A percentile compares a stretch with the other conserved stretches of the same genome.
These are phyloP conservation scores for Trematosphaeria pertusa DNA, from an alignment of 2,329 filamentous ascomycete genomes.

Conservation along the genomic window DNA sequence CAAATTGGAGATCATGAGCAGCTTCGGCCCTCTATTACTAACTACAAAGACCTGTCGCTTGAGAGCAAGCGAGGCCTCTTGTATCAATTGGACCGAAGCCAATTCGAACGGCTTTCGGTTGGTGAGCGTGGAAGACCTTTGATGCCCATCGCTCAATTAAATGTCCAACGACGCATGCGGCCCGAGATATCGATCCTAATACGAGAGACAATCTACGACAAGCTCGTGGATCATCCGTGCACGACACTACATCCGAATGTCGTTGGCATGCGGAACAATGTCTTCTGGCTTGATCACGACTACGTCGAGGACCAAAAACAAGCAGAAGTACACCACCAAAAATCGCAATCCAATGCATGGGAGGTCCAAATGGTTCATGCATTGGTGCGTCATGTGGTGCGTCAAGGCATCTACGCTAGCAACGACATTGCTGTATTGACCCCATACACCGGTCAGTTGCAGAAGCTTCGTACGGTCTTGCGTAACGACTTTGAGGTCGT, in stretches of 20 bases:
- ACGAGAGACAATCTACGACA: slow-evolving; percentile 63
- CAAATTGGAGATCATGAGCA: slow-evolving; percentile 71
- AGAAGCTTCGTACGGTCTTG: slow-evolving; percentile 58
- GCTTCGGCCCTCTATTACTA: slow-evolving; percentile 65
- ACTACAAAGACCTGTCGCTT: slow-evolving; percentile 59
- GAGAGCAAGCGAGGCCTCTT: slow-evolving; percentile 56
- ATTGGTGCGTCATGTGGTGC: slow-evolving; percentile 69
- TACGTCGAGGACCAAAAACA: slow-evolving; percentile 50
- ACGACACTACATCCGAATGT: slow-evolving; percentile 56
- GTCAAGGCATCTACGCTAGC: slow-evolving; percentile 66
- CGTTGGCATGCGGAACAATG: slow-evolving; percentile 58
- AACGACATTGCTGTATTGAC: slow-evolving; percentile 75
- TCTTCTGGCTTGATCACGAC: slow-evolving; percentile 70
- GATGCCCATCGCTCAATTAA: slow-evolving; percentile 49
- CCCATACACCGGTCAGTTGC: slow-evolving; percentile 66
- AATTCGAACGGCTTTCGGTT: slow-evolving; percentile 67
- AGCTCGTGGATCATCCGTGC: slow-evolving; percentile 58
- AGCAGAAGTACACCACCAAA: slow-evolving; percentile 29
- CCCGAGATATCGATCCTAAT: slow-evolving; percentile 68
- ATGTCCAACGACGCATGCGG: slow-evolving; percentile 70
- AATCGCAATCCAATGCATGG: slow-evolving; percentile 62
- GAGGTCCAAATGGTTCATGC: slow-evolving; percentile 70
- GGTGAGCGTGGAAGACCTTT: slow-evolving; percentile 24
- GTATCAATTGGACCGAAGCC: slow-evolving; percentile 64
- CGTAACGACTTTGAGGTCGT: slow-evolving; percentile 64